Evolutionary conservation across 345 rosid species (phyloP).

Genomic region (Diplotaxis tenuifolia): DNA sequence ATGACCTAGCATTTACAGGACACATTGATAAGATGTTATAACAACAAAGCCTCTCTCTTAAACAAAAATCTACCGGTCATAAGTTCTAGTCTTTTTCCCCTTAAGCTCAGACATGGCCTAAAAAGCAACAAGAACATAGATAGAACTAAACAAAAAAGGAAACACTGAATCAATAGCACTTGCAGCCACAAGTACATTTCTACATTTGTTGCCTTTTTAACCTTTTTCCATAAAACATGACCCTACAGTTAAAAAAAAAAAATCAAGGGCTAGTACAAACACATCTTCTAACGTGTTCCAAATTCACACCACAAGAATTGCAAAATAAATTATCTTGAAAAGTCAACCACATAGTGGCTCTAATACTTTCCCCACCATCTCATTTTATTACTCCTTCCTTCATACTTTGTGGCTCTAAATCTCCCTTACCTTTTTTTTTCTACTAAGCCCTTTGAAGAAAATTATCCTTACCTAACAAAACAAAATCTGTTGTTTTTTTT

Average conservation of each 20-base stretch:
- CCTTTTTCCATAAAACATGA: constrained; percentile 25
- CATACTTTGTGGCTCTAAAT: constrained; percentile 12
- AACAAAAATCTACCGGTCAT: neutral
- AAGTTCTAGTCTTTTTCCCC: neutral
- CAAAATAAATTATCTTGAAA: neutral
- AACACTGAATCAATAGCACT: constrained; percentile 11
- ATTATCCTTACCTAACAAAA: neutral
- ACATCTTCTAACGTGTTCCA: constrained; percentile 15
- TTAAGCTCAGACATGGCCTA: constrained; percentile 12
- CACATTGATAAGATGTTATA: neutral
- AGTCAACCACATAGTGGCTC: constrained; percentile 32
- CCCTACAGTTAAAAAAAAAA: constrained; percentile 14
- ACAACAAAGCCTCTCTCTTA: neutral
- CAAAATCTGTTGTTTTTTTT: constrained; percentile 1
- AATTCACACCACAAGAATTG: constrained; percentile 21
- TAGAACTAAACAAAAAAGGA: neutral
- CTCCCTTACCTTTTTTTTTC: neutral
- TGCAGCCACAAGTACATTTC: constrained; percentile 5
- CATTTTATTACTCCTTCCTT: constrained; percentile 1
- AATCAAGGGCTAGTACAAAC: constrained; percentile 9
- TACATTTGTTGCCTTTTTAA: neutral
- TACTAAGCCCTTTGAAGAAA: constrained; percentile 11
- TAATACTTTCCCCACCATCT: neutral
- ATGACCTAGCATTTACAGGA: constrained; percentile 43
- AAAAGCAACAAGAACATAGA: constrained; percentile 21